Conservation (phyloP, 345 rosid genomes). For the thale cress (Arabidopsis thaliana) region TAIR10.1 NC_003071.7:14490501-14491000, state of each 20-base stretch:
- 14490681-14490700: not conserved
- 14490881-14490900: conserved; percentile 5
- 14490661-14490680: not conserved
- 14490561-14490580: not conserved
- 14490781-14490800: conserved; percentile 8
- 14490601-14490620: not conserved
- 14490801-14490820: conserved; percentile 36
- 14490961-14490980: not conserved
- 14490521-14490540: conserved; percentile 23
- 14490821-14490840: conserved; percentile 35
- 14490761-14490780: conserved; percentile 1
- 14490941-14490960: not conserved
- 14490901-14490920: conserved; percentile 16
- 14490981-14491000: too few species aligned
- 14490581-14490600: not conserved
- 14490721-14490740: not conserved
- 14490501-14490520: conserved; percentile 25
- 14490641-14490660: not conserved
- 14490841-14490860: conserved; percentile 31
- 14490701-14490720: not conserved
- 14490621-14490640: not conserved
- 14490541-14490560: not conserved
- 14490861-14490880: conserved; percentile 37
- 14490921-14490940: not conserved
- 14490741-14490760: conserved; percentile 12